These are phyloP conservation scores for Globisporangium cederbergense DNA, from an alignment of 352 stramenopile genomes.

Conservation along the genomic window DNA sequence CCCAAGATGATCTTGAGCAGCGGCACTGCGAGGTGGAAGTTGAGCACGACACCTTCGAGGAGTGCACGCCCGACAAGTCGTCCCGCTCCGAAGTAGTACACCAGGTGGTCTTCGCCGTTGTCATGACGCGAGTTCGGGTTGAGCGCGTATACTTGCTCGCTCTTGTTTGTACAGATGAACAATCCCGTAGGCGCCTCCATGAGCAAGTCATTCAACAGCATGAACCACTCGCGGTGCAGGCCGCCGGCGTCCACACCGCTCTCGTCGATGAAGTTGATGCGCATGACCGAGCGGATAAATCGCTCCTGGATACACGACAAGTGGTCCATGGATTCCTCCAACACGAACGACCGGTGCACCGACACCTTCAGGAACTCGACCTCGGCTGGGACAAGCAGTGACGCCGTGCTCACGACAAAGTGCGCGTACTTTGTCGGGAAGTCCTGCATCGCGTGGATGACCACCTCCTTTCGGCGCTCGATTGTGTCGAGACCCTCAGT, in stretches of 20 bases:
- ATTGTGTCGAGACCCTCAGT: conserved; percentile 25
- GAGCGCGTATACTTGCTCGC: conserved; percentile 58
- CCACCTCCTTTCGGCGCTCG: conserved; percentile 35
- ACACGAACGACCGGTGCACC: conserved; percentile 54
- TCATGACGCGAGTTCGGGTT: conserved; percentile 61
- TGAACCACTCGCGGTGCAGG: conserved; percentile 92
- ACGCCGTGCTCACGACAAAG: conserved; percentile 68
- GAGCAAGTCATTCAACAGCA: conserved; percentile 65
- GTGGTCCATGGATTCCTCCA: conserved; percentile 73
- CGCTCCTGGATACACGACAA: conserved; percentile 53
- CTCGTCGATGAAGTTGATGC: conserved; percentile 88
- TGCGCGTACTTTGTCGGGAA: conserved; percentile 76
- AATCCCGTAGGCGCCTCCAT: conserved; percentile 42
- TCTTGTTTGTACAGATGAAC: conserved; percentile 46
- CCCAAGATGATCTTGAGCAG: conserved; percentile 97
- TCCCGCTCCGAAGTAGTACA: conserved; percentile 58
- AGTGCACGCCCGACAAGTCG: conserved; percentile 56
- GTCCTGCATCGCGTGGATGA: conserved; percentile 39
- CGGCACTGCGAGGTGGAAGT: conserved; percentile 92
- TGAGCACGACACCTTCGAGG: conserved; percentile 91
- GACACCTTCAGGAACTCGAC: conserved; percentile 67
- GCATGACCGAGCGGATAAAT: conserved; percentile 66
- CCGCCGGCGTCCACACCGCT: conserved; percentile 83
- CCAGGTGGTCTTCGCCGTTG: conserved; percentile 62
- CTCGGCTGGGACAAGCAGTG: conserved; percentile 56